Evolutionary conservation across 768 basidiomycete genomes (phyloP).

Genomic region (Mrakia gelida): DNA sequence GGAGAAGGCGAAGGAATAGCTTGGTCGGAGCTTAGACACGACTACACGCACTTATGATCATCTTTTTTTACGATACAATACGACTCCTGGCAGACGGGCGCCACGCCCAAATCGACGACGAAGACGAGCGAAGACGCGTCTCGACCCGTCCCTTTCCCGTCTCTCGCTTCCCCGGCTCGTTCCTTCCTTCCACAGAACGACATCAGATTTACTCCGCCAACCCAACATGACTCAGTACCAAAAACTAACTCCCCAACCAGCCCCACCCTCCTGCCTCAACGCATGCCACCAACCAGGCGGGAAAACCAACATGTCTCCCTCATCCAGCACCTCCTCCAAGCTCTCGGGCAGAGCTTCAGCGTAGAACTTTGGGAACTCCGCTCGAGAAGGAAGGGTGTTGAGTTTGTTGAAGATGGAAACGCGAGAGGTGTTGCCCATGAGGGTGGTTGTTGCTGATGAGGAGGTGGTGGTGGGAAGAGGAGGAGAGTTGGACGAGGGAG

Average conservation of each 20-base stretch:
- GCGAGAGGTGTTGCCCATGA: slow-evolving; percentile 30
- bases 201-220: too few species aligned
- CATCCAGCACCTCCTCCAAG: slow-evolving; percentile 29
- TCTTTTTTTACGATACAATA: too few species aligned
- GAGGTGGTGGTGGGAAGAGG: slow-evolving; percentile 4
- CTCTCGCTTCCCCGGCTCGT: too few species aligned
- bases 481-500: slow-evolving; percentile 18
- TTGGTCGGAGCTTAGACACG: too few species aligned
- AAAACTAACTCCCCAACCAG: slow-evolving; percentile 29
- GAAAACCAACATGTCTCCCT: slow-evolving; percentile 31
- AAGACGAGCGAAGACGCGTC: too few species aligned
- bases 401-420: slow-evolving; percentile 11
- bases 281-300: slow-evolving; percentile 30
- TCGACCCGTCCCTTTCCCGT: too few species aligned
- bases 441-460: slow-evolving; percentile 7
- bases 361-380: slow-evolving; percentile 21
- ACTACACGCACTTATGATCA: too few species aligned
- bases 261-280: slow-evolving; percentile 30
- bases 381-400: neutral
- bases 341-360: slow-evolving; percentile 24
- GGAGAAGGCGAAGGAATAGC: neutral
- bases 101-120: too few species aligned
- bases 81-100: too few species aligned
- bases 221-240: too few species aligned
- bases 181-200: too few species aligned